A percentile compares a stretch with the other conserved stretches of the same genome.
phyloP scores from a whole-genome alignment of 495 filamentous ascomycete genomes.

The Bathelium albidoporum region DNA sequence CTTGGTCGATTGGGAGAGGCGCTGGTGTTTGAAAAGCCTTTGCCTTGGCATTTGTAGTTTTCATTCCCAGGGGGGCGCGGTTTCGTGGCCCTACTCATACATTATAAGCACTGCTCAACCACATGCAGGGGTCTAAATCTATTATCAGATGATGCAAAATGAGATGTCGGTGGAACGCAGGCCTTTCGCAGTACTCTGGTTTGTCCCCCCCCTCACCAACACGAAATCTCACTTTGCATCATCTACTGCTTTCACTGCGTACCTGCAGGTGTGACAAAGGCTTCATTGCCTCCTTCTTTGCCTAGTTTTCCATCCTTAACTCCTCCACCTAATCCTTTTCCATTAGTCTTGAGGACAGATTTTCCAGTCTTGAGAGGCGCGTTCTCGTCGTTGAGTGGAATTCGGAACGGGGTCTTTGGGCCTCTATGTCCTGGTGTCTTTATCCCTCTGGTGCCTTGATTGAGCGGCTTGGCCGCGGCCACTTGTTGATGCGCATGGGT shows the following conservation, averaged over 20 bases:
- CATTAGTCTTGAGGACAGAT: slow-evolving; percentile 47
- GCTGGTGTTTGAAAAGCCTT: slow-evolving; percentile 56
- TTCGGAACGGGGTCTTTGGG: slow-evolving; percentile 75
- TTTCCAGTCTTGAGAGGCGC: slow-evolving; percentile 52
- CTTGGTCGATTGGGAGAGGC: slow-evolving; percentile 34
- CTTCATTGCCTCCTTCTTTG: slow-evolving; percentile 42
- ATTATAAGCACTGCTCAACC: too few species aligned
- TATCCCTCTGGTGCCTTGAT: slow-evolving; percentile 53
- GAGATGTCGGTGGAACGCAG: too few species aligned
- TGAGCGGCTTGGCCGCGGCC: slow-evolving; percentile 68
- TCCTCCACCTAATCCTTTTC: slow-evolving; percentile 57
- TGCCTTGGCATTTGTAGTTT: slow-evolving; percentile 91
- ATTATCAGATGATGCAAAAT: too few species aligned
- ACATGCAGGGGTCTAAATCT: too few species aligned
- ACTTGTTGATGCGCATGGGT: slow-evolving; percentile 63
- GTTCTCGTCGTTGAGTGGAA: slow-evolving; percentile 84
- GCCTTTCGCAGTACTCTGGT: too few species aligned
- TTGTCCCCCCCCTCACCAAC: too few species aligned
- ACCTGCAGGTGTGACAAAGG: slow-evolving; percentile 81
- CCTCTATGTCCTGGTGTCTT: slow-evolving; percentile 71
- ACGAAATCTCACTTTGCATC: too few species aligned
- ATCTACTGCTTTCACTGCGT: too few species aligned
- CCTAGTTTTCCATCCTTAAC: slow-evolving; percentile 48
- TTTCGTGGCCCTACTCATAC: slow-evolving; percentile 57
- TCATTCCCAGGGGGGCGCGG: slow-evolving; percentile 76